Base-by-base conservation (phyloP, 495 filamentous ascomycete genomes). In the Chlorociboria aeruginascens region DNA sequence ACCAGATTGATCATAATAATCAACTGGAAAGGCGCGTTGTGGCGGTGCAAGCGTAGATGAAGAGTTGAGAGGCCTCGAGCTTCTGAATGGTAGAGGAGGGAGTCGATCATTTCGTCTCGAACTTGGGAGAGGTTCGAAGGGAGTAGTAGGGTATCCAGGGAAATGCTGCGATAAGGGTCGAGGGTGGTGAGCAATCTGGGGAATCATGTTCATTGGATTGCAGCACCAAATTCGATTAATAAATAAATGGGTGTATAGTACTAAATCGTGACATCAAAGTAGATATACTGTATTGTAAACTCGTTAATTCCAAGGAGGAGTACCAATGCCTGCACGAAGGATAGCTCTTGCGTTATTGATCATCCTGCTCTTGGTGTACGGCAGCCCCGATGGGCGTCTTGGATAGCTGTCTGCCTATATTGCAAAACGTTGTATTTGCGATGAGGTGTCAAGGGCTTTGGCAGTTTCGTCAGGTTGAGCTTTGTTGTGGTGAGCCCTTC, bases 301-400 rank as follows among this genome's bases (percentile, higher is more conserved):
- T 45, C 49, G 48, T 53, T 40, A 57, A 39, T 41, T 40, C 49
- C 45, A 48, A 33, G 49, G 29, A 38, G 53, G 29, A 38, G 53
- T 52, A 33, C 53, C 53, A 48, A 59, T 59, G 46, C 56, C 56
- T 52, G 52, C 41, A 52, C 52, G 55, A 52, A 52, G 48, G 45
- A 39, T 34, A 49, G 46, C 42, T 44, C 45, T 40, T 51, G 32
- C 49, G 46, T 51, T 52, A 46, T 45, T 52, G 52, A 59, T 59
- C 40, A 25, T 25, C 55, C 56, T 45, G 46, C 55, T 45, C 40
- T 36, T 31, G 36, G 33, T 32, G 47, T 44, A 32, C 42, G 32
- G 40, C 45, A 54, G 55, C 51, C 51, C 51, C 25, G 25, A 11
- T 54, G 51, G 48, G 51, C 47, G 41, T 49, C 45, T 46, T 40